phyloP scores from a whole-genome alignment of 148 eudicot species.

The Suaeda aralocaspica region DNA sequence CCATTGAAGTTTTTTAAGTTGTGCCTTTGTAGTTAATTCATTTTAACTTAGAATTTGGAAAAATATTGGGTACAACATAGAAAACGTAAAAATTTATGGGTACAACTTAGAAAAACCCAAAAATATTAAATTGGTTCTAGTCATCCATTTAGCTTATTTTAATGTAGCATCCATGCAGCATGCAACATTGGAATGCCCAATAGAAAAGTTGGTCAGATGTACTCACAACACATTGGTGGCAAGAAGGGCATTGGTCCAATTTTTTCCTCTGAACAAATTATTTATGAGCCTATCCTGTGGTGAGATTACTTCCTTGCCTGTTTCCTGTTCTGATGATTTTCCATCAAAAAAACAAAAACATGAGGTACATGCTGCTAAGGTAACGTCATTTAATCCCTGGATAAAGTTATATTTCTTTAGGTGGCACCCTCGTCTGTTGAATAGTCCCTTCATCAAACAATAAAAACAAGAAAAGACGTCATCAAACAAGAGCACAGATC shows the following conservation, averaged over 20 bases:
- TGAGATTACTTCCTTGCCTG: slow-evolving; percentile 27
- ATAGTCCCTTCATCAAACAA: slow-evolving; percentile 35
- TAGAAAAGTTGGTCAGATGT: slow-evolving; percentile 8
- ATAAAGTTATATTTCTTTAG: slow-evolving; percentile 37
- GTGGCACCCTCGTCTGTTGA: slow-evolving; percentile 31
- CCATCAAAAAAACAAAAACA: slow-evolving; percentile 51
- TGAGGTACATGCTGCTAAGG: slow-evolving; percentile 33
- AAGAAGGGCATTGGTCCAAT: slow-evolving; percentile 58
- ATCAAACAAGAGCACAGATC: not conserved
- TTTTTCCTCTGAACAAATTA: slow-evolving; percentile 36
- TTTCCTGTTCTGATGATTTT: slow-evolving; percentile 30
- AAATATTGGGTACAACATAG: no score
- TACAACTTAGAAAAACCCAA: no score
- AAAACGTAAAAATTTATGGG: no score
- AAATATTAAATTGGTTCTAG: no score
- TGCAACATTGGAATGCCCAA: not conserved
- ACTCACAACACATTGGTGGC: slow-evolving; percentile 70
- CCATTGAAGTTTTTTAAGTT: no score
- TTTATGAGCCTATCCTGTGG: slow-evolving; percentile 30
- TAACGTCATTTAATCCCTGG: slow-evolving; percentile 43
- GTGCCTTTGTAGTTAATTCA: no score
- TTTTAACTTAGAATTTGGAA: no score
- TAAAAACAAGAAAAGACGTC: not conserved
- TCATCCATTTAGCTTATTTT: no score
- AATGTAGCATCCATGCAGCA: not conserved